Conservation (phyloP, 192 early-diverging fungal genomes). For the Coemansia interrupta region DNA sequence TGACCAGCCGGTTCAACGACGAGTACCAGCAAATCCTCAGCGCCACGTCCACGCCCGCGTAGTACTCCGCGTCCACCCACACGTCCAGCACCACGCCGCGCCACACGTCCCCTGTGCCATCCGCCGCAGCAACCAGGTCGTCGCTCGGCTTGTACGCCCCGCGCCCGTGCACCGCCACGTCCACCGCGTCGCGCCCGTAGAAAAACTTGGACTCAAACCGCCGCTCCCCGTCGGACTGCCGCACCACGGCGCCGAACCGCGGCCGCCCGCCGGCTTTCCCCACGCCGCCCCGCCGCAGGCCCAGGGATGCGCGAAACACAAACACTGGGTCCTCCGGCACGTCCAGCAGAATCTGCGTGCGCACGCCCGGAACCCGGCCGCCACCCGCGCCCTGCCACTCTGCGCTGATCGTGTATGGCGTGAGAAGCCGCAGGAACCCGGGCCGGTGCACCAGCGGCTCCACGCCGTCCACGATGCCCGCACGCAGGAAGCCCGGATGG, state of each 20-base stretch:
- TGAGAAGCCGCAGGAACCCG: constrained; percentile 17
- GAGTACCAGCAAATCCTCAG: constrained; percentile 66
- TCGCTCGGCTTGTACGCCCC: constrained; percentile 44
- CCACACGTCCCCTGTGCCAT: constrained; percentile 20
- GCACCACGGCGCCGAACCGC: constrained; percentile 27
- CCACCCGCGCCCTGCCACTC: neutral
- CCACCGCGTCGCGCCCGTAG: constrained; percentile 24
- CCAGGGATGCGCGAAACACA: constrained; percentile 31
- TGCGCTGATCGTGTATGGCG: constrained; percentile 8
- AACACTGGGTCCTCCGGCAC: constrained; percentile 49
- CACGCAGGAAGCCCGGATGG: constrained; percentile 24
- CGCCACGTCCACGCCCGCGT: constrained; percentile 33
- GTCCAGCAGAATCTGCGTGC: constrained; percentile 35
- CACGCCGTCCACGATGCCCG: constrained; percentile 2
- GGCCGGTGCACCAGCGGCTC: constrained; percentile 4
- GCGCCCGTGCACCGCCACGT: constrained; percentile 49
- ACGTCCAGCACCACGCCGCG: constrained; percentile 42
- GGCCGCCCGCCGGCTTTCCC: constrained; percentile 1
- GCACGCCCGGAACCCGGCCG: constrained; percentile 8
- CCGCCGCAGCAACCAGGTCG: constrained; percentile 1
- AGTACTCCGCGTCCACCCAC: constrained; percentile 33
- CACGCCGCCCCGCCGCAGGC: constrained; percentile 7
- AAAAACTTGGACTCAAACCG: constrained; percentile 51
- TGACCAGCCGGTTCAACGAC: constrained; percentile 63
- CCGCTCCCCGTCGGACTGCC: constrained; percentile 47